A percentile compares a stretch with the other conserved stretches of the same genome.
phyloP scores from a whole-genome alignment of 176 grass and related monocot species.

The Oryza australiensis region DNA sequence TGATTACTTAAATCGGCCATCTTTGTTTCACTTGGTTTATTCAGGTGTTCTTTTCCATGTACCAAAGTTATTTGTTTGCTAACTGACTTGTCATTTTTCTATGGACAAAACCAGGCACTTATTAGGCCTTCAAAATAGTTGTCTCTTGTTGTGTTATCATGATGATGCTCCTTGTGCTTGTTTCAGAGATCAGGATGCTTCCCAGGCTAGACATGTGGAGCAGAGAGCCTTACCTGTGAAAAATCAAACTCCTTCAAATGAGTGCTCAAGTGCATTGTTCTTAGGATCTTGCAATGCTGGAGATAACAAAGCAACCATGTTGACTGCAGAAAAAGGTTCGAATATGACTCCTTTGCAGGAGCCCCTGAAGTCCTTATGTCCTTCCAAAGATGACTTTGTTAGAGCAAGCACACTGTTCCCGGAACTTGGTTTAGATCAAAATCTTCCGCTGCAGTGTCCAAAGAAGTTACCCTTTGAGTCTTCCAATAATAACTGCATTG shows the following conservation, averaged over 20 bases:
- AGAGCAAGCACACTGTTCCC: slow-evolving; percentile 33
- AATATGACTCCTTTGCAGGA: neutral
- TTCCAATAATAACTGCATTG: slow-evolving; percentile 23
- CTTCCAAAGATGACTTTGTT: slow-evolving; percentile 41
- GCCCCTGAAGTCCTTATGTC: neutral
- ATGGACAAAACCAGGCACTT: neutral
- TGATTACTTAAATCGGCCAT: neutral
- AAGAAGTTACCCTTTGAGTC: slow-evolving; percentile 32
- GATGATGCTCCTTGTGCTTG: neutral
- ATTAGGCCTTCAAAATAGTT: neutral
- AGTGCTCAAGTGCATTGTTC: slow-evolving; percentile 4
- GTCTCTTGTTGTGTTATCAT: neutral
- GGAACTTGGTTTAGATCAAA: slow-evolving; percentile 21
- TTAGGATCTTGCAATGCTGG: neutral
- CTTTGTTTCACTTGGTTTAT: slow-evolving; percentile 20
- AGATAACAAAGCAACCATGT: neutral
- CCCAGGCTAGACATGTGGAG: slow-evolving; percentile 16
- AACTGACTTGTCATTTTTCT: neutral
- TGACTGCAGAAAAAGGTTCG: slow-evolving; percentile 19
- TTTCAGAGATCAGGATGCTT: slow-evolving; percentile 37
- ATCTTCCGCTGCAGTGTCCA: slow-evolving; percentile 12
- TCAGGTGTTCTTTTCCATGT: neutral
- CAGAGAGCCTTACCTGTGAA: slow-evolving; percentile 12
- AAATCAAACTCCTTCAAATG: slow-evolving; percentile 26
- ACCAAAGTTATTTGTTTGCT: neutral